Conservation (phyloP, 331 rosid genomes). For the Quercus tomentella region DNA sequence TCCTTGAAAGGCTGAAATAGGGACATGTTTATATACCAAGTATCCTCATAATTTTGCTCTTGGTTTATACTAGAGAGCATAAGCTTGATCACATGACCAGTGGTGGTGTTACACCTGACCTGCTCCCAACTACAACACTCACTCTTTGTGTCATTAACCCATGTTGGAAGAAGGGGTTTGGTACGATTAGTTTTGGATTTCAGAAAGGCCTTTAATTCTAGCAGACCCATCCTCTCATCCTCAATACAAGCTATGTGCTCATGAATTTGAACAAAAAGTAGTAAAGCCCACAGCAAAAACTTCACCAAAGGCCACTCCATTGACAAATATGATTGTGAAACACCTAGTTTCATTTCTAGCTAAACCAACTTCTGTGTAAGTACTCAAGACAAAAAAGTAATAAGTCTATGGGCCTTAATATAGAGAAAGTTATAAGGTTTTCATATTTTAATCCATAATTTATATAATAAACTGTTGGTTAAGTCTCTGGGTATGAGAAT, state of each 20-base stretch:
- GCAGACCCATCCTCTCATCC: background rate
- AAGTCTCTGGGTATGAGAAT: too few relatives aligned
- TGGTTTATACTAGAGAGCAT: background rate
- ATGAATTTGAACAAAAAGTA: background rate
- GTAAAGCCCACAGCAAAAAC: background rate
- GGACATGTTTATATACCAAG: background rate
- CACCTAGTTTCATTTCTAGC: too few relatives aligned
- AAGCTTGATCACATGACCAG: background rate
- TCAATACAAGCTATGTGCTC: background rate
- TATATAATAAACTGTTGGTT: too few relatives aligned
- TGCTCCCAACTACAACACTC: constrained; percentile 13
- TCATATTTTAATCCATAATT: too few relatives aligned
- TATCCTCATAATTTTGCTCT: too few relatives aligned
- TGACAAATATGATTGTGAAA: too few relatives aligned
- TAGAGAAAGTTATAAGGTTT: too few relatives aligned
- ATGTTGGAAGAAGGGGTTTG: background rate
- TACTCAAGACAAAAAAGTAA: too few relatives aligned
- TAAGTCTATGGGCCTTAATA: too few relatives aligned
- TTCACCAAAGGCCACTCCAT: background rate
- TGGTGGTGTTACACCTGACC: constrained; percentile 1
- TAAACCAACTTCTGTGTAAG: too few relatives aligned
- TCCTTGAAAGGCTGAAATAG: background rate
- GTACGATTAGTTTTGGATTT: background rate
- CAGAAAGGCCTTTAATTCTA: background rate
- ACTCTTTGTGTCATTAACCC: background rate